Base-by-base conservation (phyloP, 371 early-diverging fungal species). In the Mucor saturninus region DNA sequence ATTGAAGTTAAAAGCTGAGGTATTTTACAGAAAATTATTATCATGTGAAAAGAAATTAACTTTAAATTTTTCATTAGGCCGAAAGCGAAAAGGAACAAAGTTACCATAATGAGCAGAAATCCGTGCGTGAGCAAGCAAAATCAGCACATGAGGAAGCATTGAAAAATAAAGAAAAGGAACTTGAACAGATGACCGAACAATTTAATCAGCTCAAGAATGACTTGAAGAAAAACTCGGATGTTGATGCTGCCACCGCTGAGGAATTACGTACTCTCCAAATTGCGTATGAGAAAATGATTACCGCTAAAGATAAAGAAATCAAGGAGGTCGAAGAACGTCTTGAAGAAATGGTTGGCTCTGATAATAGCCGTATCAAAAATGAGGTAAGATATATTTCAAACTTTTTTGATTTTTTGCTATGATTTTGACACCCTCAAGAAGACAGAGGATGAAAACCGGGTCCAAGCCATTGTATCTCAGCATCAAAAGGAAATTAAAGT, bases 401-500 rank as follows among this genome's bases (percentile, higher is more conserved):
- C 21, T 21, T 9, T 42, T n/a, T 46, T 42, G 4, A 10, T 42
- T 42, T 9, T 4, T 42, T 42, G 42, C 11, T 3, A 52, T 31
- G 10, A 11, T 31, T 32, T 32, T 38, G 15, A 26, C 13, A 4
- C 13, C 43, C 4, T n/a, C 2, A 43, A 21, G n/a, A 15, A 50
- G 50, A 30, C 30, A 13, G 50, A 46, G 9, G 61, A 53, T n/a
- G 66, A 72, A 37, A 56, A 54, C 42, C 62, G 67, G 15, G 57
- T 81, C 13, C 76, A 76, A 26, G 43, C 76, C 0, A 62, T 77
- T 32, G 81, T 76, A 21, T 10, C 62, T 50, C 75, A 79, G 42
- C 82, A 82, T 56, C 72, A 79, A 40, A 74, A 79, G 48, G 79
- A 79, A 43, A 64, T 82, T 51, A 71, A 74, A 32, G 70, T 74